A percentile compares a stretch with the other conserved stretches of the same genome.
These are phyloP conservation scores for Sistotremastrum suecicum DNA, from an alignment of 768 basidiomycete species.

Conservation along the genomic window DNA sequence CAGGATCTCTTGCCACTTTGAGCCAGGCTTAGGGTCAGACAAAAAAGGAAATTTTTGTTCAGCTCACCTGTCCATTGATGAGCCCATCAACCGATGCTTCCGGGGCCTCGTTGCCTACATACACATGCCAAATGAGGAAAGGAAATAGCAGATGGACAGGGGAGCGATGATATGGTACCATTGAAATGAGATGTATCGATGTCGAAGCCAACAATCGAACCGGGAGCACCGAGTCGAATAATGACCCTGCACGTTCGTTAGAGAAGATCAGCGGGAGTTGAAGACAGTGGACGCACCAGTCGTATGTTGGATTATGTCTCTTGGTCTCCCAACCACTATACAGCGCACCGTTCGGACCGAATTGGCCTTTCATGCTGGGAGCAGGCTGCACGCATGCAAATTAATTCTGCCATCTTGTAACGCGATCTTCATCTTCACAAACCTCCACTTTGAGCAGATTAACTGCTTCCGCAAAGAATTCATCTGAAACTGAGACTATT, in stretches of 20 bases:
- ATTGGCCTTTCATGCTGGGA: constrained; percentile 85
- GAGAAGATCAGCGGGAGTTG: background rate
- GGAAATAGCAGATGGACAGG: background rate
- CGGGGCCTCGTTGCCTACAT: constrained; percentile 76
- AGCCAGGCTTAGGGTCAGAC: background rate
- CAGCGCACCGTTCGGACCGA: constrained; percentile 88
- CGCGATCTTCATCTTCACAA: constrained; percentile 10
- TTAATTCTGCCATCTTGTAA: background rate
- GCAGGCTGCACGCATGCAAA: constrained; percentile 43
- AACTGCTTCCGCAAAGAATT: constrained; percentile 85
- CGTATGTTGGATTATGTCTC: constrained; percentile 75
- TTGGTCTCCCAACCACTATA: constrained; percentile 92
- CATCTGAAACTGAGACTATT: constrained; percentile 72
- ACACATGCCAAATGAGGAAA: constrained; percentile 1
- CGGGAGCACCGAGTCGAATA: constrained; percentile 71
- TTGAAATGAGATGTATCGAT: constrained; percentile 93
- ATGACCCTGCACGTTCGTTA: constrained; percentile 50
- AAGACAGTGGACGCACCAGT: constrained; percentile 46
- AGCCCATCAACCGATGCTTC: constrained; percentile 60
- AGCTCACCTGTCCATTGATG: constrained; percentile 20
- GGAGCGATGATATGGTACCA: constrained; percentile 29
- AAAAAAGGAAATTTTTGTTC: constrained; percentile 14
- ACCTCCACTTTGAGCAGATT: constrained; percentile 79
- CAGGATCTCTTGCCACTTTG: constrained; percentile 70
- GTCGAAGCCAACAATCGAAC: constrained; percentile 69